These are phyloP conservation scores for Dictyostelium citrinum DNA, from an alignment of 78 protist species.

Conservation along the genomic window DNA sequence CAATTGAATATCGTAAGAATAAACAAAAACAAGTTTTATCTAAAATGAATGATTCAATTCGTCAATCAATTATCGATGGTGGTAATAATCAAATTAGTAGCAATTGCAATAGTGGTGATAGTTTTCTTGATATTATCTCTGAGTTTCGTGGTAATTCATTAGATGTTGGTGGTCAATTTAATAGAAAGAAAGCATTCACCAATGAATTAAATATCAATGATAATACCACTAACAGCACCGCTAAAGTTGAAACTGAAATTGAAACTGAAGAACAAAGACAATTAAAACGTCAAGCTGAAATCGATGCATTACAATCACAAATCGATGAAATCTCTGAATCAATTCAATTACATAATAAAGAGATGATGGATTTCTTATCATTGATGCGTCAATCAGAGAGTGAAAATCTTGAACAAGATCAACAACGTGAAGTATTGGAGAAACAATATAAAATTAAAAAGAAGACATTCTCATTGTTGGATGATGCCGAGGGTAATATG, in stretches of 20 bases:
- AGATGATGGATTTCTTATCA: slow-evolving; percentile 22
- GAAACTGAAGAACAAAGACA: slow-evolving; percentile 73
- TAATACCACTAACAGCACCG: too few species aligned
- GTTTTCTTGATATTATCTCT: background rate
- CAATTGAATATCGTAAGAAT: slow-evolving; percentile 44
- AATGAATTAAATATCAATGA: slow-evolving; percentile 14
- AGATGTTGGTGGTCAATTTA: slow-evolving; percentile 48
- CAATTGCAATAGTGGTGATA: background rate
- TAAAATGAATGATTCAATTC: slow-evolving; percentile 36
- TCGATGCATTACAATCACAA: slow-evolving; percentile 46
- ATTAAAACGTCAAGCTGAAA: slow-evolving; percentile 45
- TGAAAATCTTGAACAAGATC: slow-evolving; percentile 36
- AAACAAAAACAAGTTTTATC: slow-evolving; percentile 1
- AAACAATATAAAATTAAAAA: slow-evolving; percentile 74
- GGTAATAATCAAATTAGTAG: background rate
- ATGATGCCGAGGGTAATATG: slow-evolving; percentile 78
- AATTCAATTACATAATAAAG: background rate
- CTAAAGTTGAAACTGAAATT: background rate
- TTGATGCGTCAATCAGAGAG: slow-evolving; percentile 57
- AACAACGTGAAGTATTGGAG: slow-evolving; percentile 62
- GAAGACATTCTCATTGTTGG: slow-evolving; percentile 71
- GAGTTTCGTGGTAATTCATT: slow-evolving; percentile 9
- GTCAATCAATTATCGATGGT: slow-evolving; percentile 15
- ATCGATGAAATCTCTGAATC: background rate
- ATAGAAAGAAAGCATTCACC: slow-evolving; percentile 55